phyloP scores from a whole-genome alignment of 345 rosid genomes.

The Bretschneidera sinensis region DNA sequence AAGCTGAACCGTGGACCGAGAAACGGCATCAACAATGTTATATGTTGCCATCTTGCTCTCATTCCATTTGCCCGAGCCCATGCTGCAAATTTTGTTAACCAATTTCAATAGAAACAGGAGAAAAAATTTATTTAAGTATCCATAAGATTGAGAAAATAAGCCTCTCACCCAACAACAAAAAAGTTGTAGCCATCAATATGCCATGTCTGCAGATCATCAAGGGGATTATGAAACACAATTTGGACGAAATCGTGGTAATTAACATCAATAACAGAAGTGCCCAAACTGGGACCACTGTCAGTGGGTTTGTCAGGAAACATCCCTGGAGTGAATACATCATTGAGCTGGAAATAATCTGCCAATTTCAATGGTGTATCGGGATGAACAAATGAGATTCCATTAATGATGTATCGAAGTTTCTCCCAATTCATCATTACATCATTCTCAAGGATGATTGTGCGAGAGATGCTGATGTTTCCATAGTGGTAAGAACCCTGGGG shows the following conservation, averaged over 20 bases:
- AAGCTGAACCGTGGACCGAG: conserved; percentile 60
- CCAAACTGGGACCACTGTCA: conserved; percentile 11
- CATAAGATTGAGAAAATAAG: too few species aligned
- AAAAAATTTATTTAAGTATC: too few species aligned
- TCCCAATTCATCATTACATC: conserved; percentile 10
- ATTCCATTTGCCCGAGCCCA: conserved; percentile 56
- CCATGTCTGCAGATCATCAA: conserved; percentile 37
- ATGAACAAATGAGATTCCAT: conserved; percentile 40
- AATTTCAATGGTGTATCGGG: conserved; percentile 52
- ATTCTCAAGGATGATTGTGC: conserved; percentile 35
- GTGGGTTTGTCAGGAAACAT: conserved; percentile 27
- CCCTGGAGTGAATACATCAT: conserved; percentile 31
- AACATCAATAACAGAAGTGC: conserved; percentile 40
- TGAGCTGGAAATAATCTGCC: conserved; percentile 32
- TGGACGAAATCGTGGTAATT: conserved; percentile 45
- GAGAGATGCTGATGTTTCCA: conserved; percentile 25
- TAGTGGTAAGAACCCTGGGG: conserved; percentile 52
- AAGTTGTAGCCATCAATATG: conserved; percentile 58
- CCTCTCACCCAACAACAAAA: conserved; percentile 42
- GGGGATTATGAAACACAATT: conserved; percentile 38
- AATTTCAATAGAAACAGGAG: too few species aligned
- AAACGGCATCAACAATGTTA: conserved; percentile 55
- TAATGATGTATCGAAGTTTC: conserved; percentile 31
- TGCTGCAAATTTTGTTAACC: conserved; percentile 23
- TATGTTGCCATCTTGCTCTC: conserved; percentile 30